phyloP scores from a whole-genome alignment of 768 basidiomycete species.

The Suillus subluteus region DNA sequence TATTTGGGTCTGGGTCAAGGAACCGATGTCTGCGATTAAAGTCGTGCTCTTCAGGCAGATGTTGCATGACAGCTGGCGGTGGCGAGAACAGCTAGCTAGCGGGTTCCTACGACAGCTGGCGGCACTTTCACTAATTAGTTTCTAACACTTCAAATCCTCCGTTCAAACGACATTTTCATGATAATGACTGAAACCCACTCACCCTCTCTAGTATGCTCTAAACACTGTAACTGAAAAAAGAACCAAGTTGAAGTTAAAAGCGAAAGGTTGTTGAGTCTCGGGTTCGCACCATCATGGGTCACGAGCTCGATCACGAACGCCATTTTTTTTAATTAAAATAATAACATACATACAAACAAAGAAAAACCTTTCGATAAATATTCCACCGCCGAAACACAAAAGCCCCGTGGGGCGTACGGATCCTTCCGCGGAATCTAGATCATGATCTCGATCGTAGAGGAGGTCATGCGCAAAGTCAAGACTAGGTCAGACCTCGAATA shows the following conservation, averaged over 20 bases:
- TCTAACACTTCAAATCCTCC: not conserved
- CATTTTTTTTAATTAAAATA: constrained; percentile 4
- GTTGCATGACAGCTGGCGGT: constrained; percentile 32
- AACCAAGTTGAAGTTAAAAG: not conserved
- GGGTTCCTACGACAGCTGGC: constrained; percentile 1
- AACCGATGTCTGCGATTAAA: constrained; percentile 57
- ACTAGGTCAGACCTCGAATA: constrained; percentile 64
- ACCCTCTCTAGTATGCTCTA: constrained; percentile 6
- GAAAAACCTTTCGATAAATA: not conserved
- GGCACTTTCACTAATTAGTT: not conserved
- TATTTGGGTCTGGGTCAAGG: constrained; percentile 45
- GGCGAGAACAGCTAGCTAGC: not conserved
- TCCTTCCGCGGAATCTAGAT: constrained; percentile 6
- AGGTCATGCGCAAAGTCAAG: too few species aligned
- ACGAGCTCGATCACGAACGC: not conserved
- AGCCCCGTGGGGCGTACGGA: constrained; percentile 1
- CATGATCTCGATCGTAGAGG: constrained; percentile 4
- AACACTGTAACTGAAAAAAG: not conserved
- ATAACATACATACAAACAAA: not conserved
- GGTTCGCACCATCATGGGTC: not conserved
- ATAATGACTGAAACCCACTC: not conserved
- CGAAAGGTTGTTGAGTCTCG: not conserved
- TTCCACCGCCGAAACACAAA: not conserved
- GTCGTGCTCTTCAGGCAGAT: constrained; percentile 53
- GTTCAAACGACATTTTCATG: not conserved